Base-by-base conservation (phyloP, 2,329 filamentous ascomycete species). In the Aureobasidium namibiae region DNA sequence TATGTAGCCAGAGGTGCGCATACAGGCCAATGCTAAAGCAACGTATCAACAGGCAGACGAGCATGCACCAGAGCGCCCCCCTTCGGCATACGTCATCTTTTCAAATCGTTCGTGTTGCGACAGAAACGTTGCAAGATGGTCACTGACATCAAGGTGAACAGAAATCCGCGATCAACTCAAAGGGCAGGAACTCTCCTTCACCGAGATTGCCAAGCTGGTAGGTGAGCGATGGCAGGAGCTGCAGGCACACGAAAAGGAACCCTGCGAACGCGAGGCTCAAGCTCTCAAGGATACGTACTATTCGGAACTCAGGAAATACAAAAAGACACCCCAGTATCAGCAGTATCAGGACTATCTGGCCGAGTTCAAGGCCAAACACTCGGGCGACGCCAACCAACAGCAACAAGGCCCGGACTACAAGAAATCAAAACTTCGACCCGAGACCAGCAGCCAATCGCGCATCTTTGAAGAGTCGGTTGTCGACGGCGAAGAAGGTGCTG, bases 71-170 rank as follows among this genome's bases (percentile, higher is more conserved):
- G 88, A 92, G 67, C 80, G 89, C 24, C 88, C 89, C 1, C 87
- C 88, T 0, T 92, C 89, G 4, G 89, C 89, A 52, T 92, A 92
- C 73, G 89, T 92, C 13, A 81, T 92, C 16, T 94, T 94, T 68
- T 92, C 89, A 0, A 92, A 92, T 66, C 89, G 87, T 89, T 72
- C 76, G 86, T 78, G 33, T 7, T 16, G 18, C 3, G 7, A 31
- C 31, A 10, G 13, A 13, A 10, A 16, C 24, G 14, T 10, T 38
- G 6, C 3, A n/a, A 23, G 14, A 21, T 18, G 7, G 42, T 3
- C 39, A 1, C 29, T 34, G 8, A 54, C 49, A 34, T 9, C 6
- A 10, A 45, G 29, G 34, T 5, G 18, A 23, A 0, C 64, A 89
- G 86, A 88, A 72, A 87, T 90, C 73, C 83, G 89, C 66, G 89